A percentile compares a stretch with the other conserved stretches of the same genome.
These are phyloP conservation scores for Gossypium laxum DNA, from an alignment of 441 rosid genomes.

Conservation along the genomic window DNA sequence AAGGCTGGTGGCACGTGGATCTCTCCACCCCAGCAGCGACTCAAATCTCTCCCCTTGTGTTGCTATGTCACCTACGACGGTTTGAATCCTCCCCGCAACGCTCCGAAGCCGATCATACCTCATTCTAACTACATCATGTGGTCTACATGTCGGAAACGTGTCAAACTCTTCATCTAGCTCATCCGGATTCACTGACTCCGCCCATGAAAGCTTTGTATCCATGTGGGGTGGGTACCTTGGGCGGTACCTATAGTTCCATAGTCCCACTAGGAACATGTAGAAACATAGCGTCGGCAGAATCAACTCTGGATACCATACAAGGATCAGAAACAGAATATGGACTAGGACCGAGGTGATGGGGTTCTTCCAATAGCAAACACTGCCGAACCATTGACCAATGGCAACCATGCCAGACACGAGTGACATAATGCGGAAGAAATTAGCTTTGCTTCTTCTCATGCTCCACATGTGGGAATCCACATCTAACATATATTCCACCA, in stretches of 20 bases:
- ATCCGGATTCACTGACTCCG: slow-evolving; percentile 45
- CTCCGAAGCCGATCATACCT: slow-evolving; percentile 54
- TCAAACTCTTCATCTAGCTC: slow-evolving; percentile 61
- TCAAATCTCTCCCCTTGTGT: slow-evolving; percentile 59
- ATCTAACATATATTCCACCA: slow-evolving; percentile 56
- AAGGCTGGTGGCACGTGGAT: slow-evolving; percentile 53
- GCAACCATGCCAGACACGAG: slow-evolving; percentile 37
- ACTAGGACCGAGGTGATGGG: slow-evolving; percentile 45
- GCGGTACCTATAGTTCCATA: slow-evolving; percentile 48
- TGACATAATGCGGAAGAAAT: slow-evolving; percentile 49
- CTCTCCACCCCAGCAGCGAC: slow-evolving; percentile 51
- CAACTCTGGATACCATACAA: slow-evolving; percentile 48
- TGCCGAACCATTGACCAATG: slow-evolving; percentile 34
- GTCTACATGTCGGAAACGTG: slow-evolving; percentile 46
- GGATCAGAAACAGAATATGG: slow-evolving; percentile 41
- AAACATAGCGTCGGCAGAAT: slow-evolving; percentile 45
- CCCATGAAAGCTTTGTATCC: slow-evolving; percentile 60
- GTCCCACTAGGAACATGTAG: slow-evolving; percentile 49
- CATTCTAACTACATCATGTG: slow-evolving; percentile 35
- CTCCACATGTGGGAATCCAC: slow-evolving; percentile 64
- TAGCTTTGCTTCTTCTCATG: slow-evolving; percentile 68
- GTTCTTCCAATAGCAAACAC: slow-evolving; percentile 49
- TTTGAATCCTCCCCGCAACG: slow-evolving; percentile 52
- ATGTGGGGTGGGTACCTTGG: slow-evolving; percentile 53
- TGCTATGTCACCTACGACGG: slow-evolving; percentile 56